phyloP scores from a whole-genome alignment of 2,329 filamentous ascomycete species.

The Diaporthe destruens region DNA sequence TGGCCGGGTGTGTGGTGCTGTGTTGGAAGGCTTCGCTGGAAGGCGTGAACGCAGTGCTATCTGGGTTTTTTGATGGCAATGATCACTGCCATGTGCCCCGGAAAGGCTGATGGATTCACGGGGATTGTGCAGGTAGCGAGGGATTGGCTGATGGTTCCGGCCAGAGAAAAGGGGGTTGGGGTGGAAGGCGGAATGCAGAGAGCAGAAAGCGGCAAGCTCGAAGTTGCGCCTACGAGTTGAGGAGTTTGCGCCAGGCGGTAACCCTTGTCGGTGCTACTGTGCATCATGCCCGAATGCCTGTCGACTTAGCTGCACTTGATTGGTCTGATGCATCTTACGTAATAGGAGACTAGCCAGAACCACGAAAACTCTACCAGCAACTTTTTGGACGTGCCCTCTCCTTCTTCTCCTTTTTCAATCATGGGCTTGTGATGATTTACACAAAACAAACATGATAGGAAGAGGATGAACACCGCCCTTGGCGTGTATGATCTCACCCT shows the following conservation, averaged over 20 bases:
- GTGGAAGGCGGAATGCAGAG: conserved; percentile 10
- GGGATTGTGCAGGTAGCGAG: conserved; percentile 8
- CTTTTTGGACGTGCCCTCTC: conserved; percentile 31
- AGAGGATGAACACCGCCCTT: conserved; percentile 72
- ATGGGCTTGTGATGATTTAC: conserved; percentile 73
- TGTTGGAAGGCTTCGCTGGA: conserved; percentile 33
- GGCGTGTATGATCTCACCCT: conserved; percentile 72
- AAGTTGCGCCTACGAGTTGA: conserved; percentile 22
- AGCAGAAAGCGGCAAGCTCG: conserved; percentile 26
- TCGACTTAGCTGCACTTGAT: neutral
- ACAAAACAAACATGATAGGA: conserved; percentile 73
- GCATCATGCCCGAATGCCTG: neutral
- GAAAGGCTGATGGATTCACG: conserved; percentile 16
- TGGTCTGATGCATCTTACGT: neutral
- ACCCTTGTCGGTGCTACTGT: conserved; percentile 28
- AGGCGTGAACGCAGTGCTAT: conserved; percentile 9
- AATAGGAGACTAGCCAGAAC: neutral
- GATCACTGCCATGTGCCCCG: conserved; percentile 30
- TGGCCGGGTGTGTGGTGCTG: conserved; percentile 34
- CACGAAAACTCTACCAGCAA: conserved; percentile 38
- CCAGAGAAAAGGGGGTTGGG: conserved; percentile 21
- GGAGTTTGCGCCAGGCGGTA: conserved; percentile 27
- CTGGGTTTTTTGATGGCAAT: neutral
- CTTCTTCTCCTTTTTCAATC: conserved; percentile 46
- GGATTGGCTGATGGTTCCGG: conserved; percentile 10